A percentile compares a stretch with the other conserved stretches of the same genome.
Conservation (phyloP, 2,329 filamentous ascomycete species). For the Colletotrichum noveboracense region DNA sequence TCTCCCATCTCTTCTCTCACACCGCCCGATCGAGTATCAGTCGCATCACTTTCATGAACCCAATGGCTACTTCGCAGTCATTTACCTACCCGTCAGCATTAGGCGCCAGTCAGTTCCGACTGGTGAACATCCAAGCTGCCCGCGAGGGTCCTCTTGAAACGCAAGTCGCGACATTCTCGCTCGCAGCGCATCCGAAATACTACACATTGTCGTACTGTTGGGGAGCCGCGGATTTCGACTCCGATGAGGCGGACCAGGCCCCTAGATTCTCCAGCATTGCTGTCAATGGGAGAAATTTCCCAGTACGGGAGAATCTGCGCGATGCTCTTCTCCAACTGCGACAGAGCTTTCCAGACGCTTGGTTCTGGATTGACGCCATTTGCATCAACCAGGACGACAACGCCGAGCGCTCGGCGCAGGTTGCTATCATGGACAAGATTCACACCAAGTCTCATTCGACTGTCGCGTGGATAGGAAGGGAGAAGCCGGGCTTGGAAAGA, state of each 20-base stretch:
- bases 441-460: not conserved
- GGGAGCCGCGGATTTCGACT: not conserved
- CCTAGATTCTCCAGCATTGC: not conserved
- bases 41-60: accelerated
- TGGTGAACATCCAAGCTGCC: not conserved
- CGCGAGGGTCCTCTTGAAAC: not conserved
- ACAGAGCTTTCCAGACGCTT: not conserved
- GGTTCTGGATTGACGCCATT: not conserved
- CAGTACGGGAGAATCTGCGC: not conserved
- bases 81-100: not conserved
- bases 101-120: not conserved
- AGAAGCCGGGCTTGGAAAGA: not conserved
- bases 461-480: slow-evolving; percentile 3
- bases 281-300: not conserved
- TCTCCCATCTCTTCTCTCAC: not conserved
- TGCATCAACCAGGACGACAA: not conserved
- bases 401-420: not conserved
- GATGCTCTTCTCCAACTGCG: not conserved
- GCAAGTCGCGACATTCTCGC: not conserved
- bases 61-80: accelerated
- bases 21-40: not conserved
- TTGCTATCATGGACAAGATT: slow-evolving; percentile 5
- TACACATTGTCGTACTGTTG: not conserved
- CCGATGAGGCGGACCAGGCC: not conserved
- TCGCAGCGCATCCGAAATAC: not conserved